Evolutionary conservation across 2,329 filamentous ascomycete species (phyloP).

Genomic region (Hymenotorrendiella dingleyae): DNA sequence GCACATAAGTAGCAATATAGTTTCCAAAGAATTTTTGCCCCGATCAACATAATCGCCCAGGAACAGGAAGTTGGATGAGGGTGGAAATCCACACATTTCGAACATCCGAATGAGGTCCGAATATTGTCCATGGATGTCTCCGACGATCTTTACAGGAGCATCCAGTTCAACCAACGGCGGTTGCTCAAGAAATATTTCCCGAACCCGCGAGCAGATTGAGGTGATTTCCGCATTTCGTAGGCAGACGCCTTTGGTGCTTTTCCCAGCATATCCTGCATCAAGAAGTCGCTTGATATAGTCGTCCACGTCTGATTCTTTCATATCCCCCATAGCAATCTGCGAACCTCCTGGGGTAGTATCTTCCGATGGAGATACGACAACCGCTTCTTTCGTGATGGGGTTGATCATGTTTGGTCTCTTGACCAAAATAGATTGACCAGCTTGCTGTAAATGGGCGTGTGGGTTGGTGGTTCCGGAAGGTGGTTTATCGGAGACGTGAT

Average conservation of each 20-base stretch:
- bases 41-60: conserved; percentile 88
- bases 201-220: conserved; percentile 82
- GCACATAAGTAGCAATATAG: conserved; percentile 84
- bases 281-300: conserved; percentile 94
- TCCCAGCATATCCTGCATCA: conserved; percentile 91
- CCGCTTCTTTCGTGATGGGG: conserved; percentile 50
- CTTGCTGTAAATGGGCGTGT: conserved; percentile 56
- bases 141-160: conserved; percentile 95
- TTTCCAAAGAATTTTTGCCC: conserved; percentile 93
- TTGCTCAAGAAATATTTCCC: conserved; percentile 86
- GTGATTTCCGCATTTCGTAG: conserved; percentile 97
- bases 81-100: conserved; percentile 97
- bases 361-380: conserved; percentile 36
- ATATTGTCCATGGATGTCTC: conserved; percentile 94
- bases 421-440: conserved; percentile 88
- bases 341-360: conserved; percentile 40
- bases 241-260: conserved; percentile 95
- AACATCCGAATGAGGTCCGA: conserved; percentile 95
- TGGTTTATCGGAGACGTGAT: conserved; percentile 87
- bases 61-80: conserved; percentile 87
- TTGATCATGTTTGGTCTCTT: conserved; percentile 60
- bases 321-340: conserved; percentile 76
- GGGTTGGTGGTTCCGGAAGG: conserved; percentile 60
- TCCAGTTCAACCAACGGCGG: conserved; percentile 87
- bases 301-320: conserved; percentile 90